Evolutionary conservation across 768 basidiomycete species (phyloP).

Genomic region (Serendipita sp.): DNA sequence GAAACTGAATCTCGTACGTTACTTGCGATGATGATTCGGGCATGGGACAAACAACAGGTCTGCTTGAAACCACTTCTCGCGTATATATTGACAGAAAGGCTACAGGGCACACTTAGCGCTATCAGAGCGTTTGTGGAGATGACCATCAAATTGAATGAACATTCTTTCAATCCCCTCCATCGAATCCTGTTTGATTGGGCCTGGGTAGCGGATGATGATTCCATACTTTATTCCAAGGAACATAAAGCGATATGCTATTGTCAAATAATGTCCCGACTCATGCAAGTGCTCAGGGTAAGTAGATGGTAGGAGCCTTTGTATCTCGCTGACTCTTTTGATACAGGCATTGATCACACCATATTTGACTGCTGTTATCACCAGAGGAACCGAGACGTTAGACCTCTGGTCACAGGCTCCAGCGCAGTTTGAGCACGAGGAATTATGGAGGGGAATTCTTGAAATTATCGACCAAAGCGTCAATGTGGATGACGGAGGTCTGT

Average conservation of each 20-base stretch:
- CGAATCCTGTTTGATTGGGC: constrained; percentile 92
- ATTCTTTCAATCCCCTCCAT: constrained; percentile 80
- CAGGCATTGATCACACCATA: constrained; percentile 85
- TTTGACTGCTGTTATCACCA: constrained; percentile 56
- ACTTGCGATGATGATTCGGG: background rate
- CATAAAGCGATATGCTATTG: constrained; percentile 56
- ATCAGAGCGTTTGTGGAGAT: constrained; percentile 73
- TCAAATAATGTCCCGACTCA: constrained; percentile 50
- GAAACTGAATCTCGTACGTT: no score
- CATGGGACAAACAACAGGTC: background rate
- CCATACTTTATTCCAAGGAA: constrained; percentile 15
- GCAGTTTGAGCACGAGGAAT: constrained; percentile 19
- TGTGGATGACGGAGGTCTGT: constrained; percentile 67
- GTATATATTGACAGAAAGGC: background rate
- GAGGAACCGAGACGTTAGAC: constrained; percentile 47
- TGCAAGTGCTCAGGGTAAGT: constrained; percentile 78
- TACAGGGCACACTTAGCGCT: constrained; percentile 14
- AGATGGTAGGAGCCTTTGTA: background rate
- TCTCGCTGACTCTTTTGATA: background rate
- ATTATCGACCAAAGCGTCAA: constrained; percentile 53
- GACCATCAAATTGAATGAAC: constrained; percentile 84
- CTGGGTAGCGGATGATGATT: constrained; percentile 20
- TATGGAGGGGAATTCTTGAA: constrained; percentile 51
- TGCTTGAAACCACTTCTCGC: background rate
- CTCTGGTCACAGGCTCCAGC: constrained; percentile 24